Conservation (phyloP, 2,329 filamentous ascomycete species). For the Lachnellula hyalina region DNA sequence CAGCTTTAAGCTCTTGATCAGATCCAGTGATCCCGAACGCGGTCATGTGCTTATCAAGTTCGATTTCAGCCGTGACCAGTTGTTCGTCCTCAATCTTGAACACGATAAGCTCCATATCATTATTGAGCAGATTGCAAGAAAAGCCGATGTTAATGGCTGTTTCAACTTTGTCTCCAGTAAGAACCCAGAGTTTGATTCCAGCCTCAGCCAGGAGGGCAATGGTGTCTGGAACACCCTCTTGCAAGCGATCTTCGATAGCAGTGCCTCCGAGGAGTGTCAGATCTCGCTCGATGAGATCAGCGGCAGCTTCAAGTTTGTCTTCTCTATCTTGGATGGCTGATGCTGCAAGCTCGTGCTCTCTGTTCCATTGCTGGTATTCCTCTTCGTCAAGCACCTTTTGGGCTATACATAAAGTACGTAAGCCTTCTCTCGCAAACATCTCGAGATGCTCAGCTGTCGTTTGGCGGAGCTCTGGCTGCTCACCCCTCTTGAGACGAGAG, state of each 20-base stretch:
- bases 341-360: slow-evolving; percentile 81
- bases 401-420: slow-evolving; percentile 92
- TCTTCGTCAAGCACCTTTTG: slow-evolving; percentile 73
- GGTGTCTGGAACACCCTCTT: slow-evolving; percentile 94
- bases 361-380: slow-evolving; percentile 80
- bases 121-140: slow-evolving; percentile 94
- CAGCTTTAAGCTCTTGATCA: slow-evolving; percentile 75
- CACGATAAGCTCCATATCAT: slow-evolving; percentile 94
- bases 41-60: slow-evolving; percentile 68
- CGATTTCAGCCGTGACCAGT: slow-evolving; percentile 54
- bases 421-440: slow-evolving; percentile 91
- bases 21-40: slow-evolving; percentile 76
- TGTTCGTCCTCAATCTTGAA: slow-evolving; percentile 79
- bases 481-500: slow-evolving; percentile 75
- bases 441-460: slow-evolving; percentile 91
- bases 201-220: slow-evolving; percentile 87
- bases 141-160: slow-evolving; percentile 99
- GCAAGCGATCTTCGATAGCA: slow-evolving; percentile 92
- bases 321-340: slow-evolving; percentile 80
- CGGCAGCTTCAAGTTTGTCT: slow-evolving; percentile 84
- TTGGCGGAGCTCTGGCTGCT: slow-evolving; percentile 78
- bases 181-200: slow-evolving; percentile 97
- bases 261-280: slow-evolving; percentile 86
- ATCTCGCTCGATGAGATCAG: slow-evolving; percentile 86
- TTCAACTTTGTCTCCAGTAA: slow-evolving; percentile 98